phyloP scores from a whole-genome alignment of 441 rosid species.

The Gossypium gossypioides region DNA sequence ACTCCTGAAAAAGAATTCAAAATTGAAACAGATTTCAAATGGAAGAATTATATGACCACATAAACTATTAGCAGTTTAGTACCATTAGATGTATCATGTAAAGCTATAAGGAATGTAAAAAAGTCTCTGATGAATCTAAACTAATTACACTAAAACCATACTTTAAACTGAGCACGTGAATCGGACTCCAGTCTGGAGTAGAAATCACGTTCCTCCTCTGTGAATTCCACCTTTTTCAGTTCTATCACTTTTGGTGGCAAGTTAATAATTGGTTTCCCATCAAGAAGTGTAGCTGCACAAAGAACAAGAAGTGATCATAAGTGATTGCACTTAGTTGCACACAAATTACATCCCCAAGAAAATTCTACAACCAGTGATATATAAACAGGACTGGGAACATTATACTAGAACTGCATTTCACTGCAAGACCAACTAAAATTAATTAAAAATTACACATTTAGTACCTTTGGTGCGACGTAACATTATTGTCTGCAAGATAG shows the following conservation, averaged over 20 bases:
- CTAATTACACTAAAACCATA: conserved; percentile 22
- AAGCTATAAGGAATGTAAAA: conserved; percentile 8
- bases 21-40: neutral
- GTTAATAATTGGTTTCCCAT: conserved; percentile 68
- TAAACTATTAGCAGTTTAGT: neutral
- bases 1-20: conserved; percentile 46
- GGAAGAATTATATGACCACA: neutral
- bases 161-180: conserved; percentile 75
- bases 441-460: conserved; percentile 1
- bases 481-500: conserved; percentile 78
- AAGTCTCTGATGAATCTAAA: neutral
- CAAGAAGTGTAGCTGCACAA: conserved; percentile 59
- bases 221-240: conserved; percentile 69
- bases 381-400: neutral
- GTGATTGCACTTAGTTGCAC: conserved; percentile 5
- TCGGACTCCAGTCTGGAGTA: conserved; percentile 64
- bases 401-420: neutral
- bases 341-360: neutral
- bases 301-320: conserved; percentile 11
- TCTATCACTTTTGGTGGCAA: conserved; percentile 66
- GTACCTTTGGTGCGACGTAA: conserved; percentile 94
- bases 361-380: neutral
- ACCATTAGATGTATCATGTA: neutral
- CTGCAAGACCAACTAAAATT: neutral
- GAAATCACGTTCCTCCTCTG: conserved; percentile 70